Base-by-base conservation (phyloP, 2,329 filamentous ascomycete species). In the Beauveria sp. region DNA sequence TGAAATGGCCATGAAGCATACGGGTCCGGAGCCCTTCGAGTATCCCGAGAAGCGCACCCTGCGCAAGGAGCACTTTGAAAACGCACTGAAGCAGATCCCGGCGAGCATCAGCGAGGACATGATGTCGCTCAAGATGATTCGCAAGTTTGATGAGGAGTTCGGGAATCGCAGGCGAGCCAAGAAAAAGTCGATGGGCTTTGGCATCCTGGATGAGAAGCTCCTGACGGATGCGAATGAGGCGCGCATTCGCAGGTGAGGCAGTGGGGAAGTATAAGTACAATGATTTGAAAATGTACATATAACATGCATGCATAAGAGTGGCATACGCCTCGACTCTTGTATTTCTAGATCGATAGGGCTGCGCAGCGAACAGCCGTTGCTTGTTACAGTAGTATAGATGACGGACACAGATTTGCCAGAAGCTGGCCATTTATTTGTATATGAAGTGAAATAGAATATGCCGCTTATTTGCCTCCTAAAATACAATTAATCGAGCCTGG, bases 91-190 rank as follows among this genome's bases (percentile, higher is more conserved):
- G 68, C 93, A 98, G 74, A 96, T 99, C 67, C 90, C 88, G 61
- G 92, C 95, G 0, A 96, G 90, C 69, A 93, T 97, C 66, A 93
- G 86, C 68, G 93, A 97, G 74, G 93, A 99, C 70, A 98, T 97
- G 93, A 81, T 85, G 54, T 91, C 86, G 38, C 78, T 99, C 65
- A 85, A 86, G 66, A 90, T 90, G 14, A 96, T 99, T 69, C 84
- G 91, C 68, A 96, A 96, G 75, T 99, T 98, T 70, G 95, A 99
- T 71, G 91, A 96, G 76, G 89, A 93, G 73, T 99, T 93, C 72
- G 93, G 95, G 28, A 92, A 96, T 71, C 83, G 88, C 42, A 88
- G 85, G 69, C 83, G 84, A 70, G 85, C 83, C 71, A 86, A 83
- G 73, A 85, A 76, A 69, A 74, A 73, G 61, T 77, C 76, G 63